Evolutionary conservation across 1,284 basidiomycete genomes (phyloP), one percentile per base, ranked within the genome.

Genomic region (Coriolopsis trogii): DNA sequence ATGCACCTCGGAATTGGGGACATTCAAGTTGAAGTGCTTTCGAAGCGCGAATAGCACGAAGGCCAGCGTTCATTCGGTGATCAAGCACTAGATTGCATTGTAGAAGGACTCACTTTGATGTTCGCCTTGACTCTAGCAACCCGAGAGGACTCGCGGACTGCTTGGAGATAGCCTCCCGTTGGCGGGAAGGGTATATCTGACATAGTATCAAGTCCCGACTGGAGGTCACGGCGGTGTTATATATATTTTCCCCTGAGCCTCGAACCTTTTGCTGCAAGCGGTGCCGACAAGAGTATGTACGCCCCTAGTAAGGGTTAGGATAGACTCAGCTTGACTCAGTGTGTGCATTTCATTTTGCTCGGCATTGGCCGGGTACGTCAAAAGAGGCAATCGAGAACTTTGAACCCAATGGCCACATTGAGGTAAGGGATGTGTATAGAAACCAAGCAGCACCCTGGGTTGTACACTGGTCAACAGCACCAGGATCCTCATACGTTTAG

Each of bases 61-160:
- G 9, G 12, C 20, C 20, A 39, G 26, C 36, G 41, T 34, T 50
- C 34, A 18, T 31, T 26, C 10, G 6, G 25, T 2, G 9, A 21
- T 46, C 36, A 10, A 16, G 12, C 8, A 34, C n/a, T n/a, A n/a
- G n/a, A n/a, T n/a, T n/a, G 9, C 26, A 46, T 24, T 33, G 25
- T 21, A 26, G 13, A n/a, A 33, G 36, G 9, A 60, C 70, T 63
- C 41, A 72, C 71, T n/a, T 50, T 62, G 21, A 73, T 65, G 20
- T 63, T 69, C 46, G 78, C 70, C 16, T 67, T 65, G 52, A 73
- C 60, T 18, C 81, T 73, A 46, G 82, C 61, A 25, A 70, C 65
- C 45, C 66, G 69, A 36, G 81, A 77, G 7, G 85, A 83, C 48
- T 73, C 64, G 46, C 76, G 75, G 25, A 89, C 77, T 13, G 78